Evolutionary conservation across 768 basidiomycete genomes (phyloP), one percentile per base, ranked within the genome.

Genomic region (Mrakia gelida): DNA sequence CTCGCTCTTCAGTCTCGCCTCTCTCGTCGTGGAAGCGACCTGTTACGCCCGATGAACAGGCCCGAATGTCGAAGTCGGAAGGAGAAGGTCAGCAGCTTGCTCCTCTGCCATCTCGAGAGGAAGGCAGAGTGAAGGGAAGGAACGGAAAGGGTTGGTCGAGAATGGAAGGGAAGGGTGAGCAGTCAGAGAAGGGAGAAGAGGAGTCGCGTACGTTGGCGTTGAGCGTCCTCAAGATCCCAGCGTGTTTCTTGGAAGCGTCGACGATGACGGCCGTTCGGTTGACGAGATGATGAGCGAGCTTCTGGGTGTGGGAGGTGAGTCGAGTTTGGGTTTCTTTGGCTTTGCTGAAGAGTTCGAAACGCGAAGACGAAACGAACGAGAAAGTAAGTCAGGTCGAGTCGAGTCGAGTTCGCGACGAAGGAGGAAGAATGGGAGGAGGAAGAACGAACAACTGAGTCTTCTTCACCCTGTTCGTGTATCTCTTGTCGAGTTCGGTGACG

Each of bases 201-300:
- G 59, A 10, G 28, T 28, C 59, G 26, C 26, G 59, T 59, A 45
- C 67, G 67, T 70, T 70, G 34, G 26, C 5, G 67, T 70, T 70
- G 5, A 70, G 23, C 41, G 45, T 4, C 18, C 13, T 34, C 38
- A 70, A 26, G 21, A 45, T 21, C 41, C 26, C 41, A 15, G 13
- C 7, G 38, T 45, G 67, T 38, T 23, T 41, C 34, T 70, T 34
- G 21, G 67, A 70, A 8, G 67, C 38, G 3, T 70, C 67, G 67
- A 70, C 21, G 41, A 70, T 70, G 26, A 41, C 15, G 18, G 67
- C 1, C 0, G 67, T 70, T 43, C 67, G 34, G 3, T 6, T 0
- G 26, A 70, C 67, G 21, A 70, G 67, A 8, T 70, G 67, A 26
- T 26, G 38, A 23, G 67, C 41, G 41, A 70, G 67, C 41, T 70